phyloP scores from a whole-genome alignment of 139 green algal genomes.

The Volvox reticuliferus region DNA sequence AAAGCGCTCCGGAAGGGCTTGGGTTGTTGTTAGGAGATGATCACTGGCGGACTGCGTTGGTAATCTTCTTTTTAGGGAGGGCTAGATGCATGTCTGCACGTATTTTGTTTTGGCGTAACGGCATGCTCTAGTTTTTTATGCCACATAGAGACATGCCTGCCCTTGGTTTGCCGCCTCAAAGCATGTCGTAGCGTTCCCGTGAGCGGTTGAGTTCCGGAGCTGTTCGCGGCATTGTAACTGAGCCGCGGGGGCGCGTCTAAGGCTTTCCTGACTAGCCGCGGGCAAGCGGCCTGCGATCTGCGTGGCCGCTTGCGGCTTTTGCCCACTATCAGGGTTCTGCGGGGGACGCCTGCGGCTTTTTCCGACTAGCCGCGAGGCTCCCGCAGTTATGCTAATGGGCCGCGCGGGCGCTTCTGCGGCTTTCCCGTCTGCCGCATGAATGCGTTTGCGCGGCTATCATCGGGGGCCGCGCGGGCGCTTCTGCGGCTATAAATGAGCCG shows the following conservation, averaged over 20 bases:
- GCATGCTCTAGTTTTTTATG: neutral
- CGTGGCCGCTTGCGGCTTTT: neutral
- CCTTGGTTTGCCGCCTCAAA: neutral
- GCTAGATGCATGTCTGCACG: no score
- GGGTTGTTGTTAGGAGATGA: no score
- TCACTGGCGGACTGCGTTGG: no score
- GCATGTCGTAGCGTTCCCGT: neutral
- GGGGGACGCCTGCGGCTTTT: no score
- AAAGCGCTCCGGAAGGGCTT: no score
- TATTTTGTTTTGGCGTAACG: no score
- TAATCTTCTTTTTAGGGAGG: no score
- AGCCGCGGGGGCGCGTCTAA: neutral
- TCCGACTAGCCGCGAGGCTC: no score
- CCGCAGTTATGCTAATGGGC: no score
- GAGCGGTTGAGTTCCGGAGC: neutral
- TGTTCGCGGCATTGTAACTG: neutral
- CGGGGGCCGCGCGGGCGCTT: neutral
- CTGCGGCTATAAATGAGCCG: neutral
- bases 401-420: no score
- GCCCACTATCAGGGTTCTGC: neutral
- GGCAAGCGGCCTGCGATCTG: neutral
- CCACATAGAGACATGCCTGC: neutral
- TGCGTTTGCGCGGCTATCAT: no score
- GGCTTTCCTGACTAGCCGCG: neutral
- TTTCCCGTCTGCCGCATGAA: no score